Base-by-base conservation (phyloP, 306 rosid genomes). In the Amphicarpaea edgeworthii region DNA sequence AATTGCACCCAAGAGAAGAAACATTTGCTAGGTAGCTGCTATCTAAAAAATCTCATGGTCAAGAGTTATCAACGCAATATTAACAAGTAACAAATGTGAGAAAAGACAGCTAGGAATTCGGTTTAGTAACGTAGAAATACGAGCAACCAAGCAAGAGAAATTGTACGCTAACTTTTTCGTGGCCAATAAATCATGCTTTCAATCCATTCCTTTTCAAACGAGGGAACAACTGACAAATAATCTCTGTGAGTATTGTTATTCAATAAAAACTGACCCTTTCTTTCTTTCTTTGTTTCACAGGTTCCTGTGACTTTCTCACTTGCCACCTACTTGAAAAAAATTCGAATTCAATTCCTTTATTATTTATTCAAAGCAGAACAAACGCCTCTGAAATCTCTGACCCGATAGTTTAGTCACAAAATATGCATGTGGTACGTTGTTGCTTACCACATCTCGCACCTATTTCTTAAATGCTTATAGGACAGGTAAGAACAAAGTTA, bases 341-440 rank as follows among this genome's bases (percentile, higher is more conserved):
- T 72, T 81, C 55, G 81, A 77, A 81, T 83, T 82, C 49, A 83
- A 83, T 81, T 79, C 14, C 53, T 11, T 40, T 54, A 75, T 72
- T 63, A 75, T 72, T 63, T 38, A 82, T 79, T 86, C 77, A 73
- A 81, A 86, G 76, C 70, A 77, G 81, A 68, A 46, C 74, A 72
- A 85, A 80, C 78, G 77, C 87, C 86, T 90, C 90, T 81, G 85
- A 84, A 75, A 83, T 81, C 90, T 90, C 94, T 90, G 96, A 90
- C 90, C 86, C 93, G 89, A 78, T 80, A 86, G 84, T 93, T 85
- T 80, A 84, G 88, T 89, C 97, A 91, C 96, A 87, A 86, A 86
- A 89, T 88, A 85, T 88, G 96, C 97, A 91, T 91, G 97, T 64
- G 73, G 83, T 92, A 84, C 94, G 88, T 87, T 77, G 85, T 81